A percentile compares a stretch with the other conserved stretches of the same genome.
Evolutionary conservation across 306 rosid species (phyloP).

Genomic region (Leucaena leucocephala): DNA sequence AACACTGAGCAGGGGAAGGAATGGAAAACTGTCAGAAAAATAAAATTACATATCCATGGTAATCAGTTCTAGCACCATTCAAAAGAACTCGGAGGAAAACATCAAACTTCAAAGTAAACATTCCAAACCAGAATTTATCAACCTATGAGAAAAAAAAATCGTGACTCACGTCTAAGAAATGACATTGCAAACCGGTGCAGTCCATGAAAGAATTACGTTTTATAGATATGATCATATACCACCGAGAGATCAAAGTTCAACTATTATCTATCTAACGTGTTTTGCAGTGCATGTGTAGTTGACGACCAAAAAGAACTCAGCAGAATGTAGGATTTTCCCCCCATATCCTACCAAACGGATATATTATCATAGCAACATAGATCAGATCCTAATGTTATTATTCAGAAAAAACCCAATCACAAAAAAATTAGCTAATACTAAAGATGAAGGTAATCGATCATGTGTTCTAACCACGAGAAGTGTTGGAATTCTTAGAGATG

Average conservation of each 20-base stretch:
- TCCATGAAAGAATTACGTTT: background rate
- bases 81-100: background rate
- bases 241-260: background rate
- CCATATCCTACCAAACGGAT: background rate
- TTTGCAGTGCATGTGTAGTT: background rate
- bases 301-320: background rate
- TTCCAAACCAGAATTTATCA: background rate
- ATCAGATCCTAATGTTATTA: background rate
- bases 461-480: constrained; percentile 49
- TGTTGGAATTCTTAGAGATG: constrained; percentile 38
- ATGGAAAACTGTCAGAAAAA: background rate
- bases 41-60: background rate
- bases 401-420: background rate
- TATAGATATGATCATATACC: background rate
- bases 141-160: background rate
- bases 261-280: background rate
- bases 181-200: background rate
- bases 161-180: background rate
- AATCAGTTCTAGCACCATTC: background rate
- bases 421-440: too few species aligned
- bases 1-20: background rate
- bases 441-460: background rate
- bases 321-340: background rate
- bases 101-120: background rate
- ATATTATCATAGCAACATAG: background rate